Evolutionary conservation across 2,329 filamentous ascomycete genomes (phyloP), one percentile per base, ranked within the genome.

Genomic region (Thielaviopsis populi): DNA sequence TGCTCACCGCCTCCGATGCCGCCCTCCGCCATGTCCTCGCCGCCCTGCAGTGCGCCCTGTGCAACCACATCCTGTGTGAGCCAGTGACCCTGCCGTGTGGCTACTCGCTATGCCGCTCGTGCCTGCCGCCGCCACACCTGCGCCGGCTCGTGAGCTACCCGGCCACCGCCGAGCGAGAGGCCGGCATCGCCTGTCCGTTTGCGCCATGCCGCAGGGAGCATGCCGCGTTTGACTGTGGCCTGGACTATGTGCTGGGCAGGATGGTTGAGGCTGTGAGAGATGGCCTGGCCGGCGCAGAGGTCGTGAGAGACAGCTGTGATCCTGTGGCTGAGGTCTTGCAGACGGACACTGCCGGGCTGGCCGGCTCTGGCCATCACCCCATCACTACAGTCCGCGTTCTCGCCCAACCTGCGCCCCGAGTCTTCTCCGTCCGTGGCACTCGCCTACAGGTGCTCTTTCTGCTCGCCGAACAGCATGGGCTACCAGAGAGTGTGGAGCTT

Each of bases 21-120:
- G 37, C 61, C n/a, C 27, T 63, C 4, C 61, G 61, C 24, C 15
- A 59, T 48, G 50, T 40, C 50, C 53, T 65, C n/a, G 59, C 48
- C 11, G 56, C 94, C 48, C 79, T 94, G 62, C 89, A 95, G 74
- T 96, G 91, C 72, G 80, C 80, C 11, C 76, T 81, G 67, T 96
- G 91, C 73, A 88, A 85, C 2, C 77, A 76, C 53, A 85, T 87
- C 0, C 76, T 94, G 37, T 78, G 75, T 56, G 78, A 83, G 8
- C 88, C 91, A 4, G 79, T 90, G 64, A 88, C 88, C 0, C 76
- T 96, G 3, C 90, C 91, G 4, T 96, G 91, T 72, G 90, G 91
- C 33, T 83, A 86, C 70, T 86, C 85, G 11, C 74, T 95, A 11
- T 96, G 91, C 75, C 84, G 81, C 69, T 73, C 73, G 60, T 96